A percentile compares a stretch with the other conserved stretches of the same genome.
Conservation (phyloP, 108 stramenopile species). For the Cylindrotheca fusiformis region DNA sequence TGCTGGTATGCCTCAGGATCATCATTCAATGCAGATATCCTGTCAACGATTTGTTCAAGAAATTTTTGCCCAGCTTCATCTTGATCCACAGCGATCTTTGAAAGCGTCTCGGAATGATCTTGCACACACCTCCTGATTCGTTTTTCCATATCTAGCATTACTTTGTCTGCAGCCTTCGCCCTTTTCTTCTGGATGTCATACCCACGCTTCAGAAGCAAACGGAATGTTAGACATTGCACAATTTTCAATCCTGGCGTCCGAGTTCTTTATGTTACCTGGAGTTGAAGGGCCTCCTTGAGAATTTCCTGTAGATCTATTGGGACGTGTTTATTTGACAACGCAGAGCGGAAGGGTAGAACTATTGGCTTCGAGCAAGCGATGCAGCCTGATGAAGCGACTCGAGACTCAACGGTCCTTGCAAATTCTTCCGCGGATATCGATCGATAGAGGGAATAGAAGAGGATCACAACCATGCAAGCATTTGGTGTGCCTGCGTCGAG, state of each 20-base stretch:
- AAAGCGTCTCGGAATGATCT: constrained; percentile 20
- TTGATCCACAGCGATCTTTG: constrained; percentile 22
- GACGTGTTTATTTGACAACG: constrained; percentile 15
- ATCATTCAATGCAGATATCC: constrained; percentile 20
- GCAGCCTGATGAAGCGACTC: constrained; percentile 12
- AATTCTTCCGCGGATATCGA: constrained; percentile 52
- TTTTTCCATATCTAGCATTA: constrained; percentile 31
- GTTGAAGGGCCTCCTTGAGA: constrained; percentile 52
- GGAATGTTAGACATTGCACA: no score
- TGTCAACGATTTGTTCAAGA: constrained; percentile 27
- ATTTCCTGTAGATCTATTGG: constrained; percentile 51
- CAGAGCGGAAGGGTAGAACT: constrained; percentile 53
- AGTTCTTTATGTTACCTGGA: constrained; percentile 32
- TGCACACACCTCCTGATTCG: constrained; percentile 30
- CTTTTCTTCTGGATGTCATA: constrained; percentile 27
- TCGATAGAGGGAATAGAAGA: constrained; percentile 76
- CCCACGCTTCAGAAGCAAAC: constrained; percentile 10
- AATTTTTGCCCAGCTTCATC: constrained; percentile 35
- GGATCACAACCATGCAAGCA: constrained; percentile 75
- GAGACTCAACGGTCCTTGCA: constrained; percentile 10
- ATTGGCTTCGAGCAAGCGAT: constrained; percentile 27
- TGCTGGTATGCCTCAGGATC: constrained; percentile 1
- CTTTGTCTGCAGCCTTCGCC: constrained; percentile 26
- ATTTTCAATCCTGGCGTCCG: no score
- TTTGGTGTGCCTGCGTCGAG: constrained; percentile 53